Evolutionary conservation across 345 rosid genomes (phyloP), one percentile per base, ranked within the genome.

Genomic region (Orychophragmus violaceus): DNA sequence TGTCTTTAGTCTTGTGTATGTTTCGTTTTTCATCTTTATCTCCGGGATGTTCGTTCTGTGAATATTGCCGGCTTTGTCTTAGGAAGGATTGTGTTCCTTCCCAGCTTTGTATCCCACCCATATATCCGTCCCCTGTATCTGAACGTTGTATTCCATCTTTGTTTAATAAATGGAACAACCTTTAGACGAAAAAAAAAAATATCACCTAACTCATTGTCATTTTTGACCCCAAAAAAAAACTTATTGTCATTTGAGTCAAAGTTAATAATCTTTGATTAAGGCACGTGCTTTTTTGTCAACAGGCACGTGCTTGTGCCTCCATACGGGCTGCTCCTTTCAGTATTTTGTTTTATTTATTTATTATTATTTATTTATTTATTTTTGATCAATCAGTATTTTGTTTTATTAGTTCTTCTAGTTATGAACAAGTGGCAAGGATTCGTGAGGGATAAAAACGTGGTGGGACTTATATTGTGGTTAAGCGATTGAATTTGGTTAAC

Each of bases 231-330:
- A n/a, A n/a, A n/a, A n/a, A n/a, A n/a, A n/a, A n/a, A n/a, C n/a
- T n/a, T n/a, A n/a, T 14, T 32, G 32, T 5, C n/a, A 22, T 14
- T 14, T 33, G 23, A 33, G 33, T 22, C 52, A 29, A 45, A 37
- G 8, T 3, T 11, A 17, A 10, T 46, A 33, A 11, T 22, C 3
- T 32, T 45, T 41, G 3, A n/a, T 55, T 9, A 22, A 67, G 25
- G 28, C 62, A 66, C 70, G 62, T 66, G 33, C 5, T 56, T 56
- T n/a, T n/a, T n/a, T n/a, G n/a, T n/a, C n/a, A n/a, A n/a, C n/a
- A 67, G 25, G 28, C 62, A 66, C 70, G 62, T 66, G 33, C 5
- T 56, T 56, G 33, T 5, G 24, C 49, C 48, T 14, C 28, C 10
- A 41, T 41, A 28, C 4, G 6, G 25, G 9, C 19, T 45, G 19